Conservation (phyloP, 169 alveolate genomes). For the Eimeria maxima region DNA sequence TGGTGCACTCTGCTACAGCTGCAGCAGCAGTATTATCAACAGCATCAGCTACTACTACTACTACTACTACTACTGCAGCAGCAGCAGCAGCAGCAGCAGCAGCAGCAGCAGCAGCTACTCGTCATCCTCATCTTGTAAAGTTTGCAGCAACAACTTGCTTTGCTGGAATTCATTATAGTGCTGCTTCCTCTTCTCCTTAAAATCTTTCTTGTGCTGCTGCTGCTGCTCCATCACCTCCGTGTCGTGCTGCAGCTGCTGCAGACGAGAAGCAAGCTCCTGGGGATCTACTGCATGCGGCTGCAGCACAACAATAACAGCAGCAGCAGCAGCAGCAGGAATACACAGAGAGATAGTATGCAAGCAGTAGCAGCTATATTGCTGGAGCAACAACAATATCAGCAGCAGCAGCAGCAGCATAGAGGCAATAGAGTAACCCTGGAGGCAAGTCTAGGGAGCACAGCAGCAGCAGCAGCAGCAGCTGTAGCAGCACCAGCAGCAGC, state of each 20-base stretch:
- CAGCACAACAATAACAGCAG: too few species aligned
- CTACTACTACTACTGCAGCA: too few species aligned
- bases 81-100: background rate
- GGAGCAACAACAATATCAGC: too few species aligned
- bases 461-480: too few species aligned
- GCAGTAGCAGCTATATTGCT: too few species aligned
- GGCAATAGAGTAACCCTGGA: too few species aligned
- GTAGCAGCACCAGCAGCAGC: too few species aligned
- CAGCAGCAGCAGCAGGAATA: background rate
- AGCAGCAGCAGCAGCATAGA: too few species aligned
- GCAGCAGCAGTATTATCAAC: background rate
- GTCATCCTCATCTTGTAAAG: background rate
- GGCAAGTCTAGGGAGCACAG: too few species aligned
- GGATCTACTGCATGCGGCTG: background rate
- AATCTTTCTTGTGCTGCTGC: background rate
- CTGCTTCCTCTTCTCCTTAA: slow-evolving; percentile 13
- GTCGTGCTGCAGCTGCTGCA: slow-evolving; percentile 11
- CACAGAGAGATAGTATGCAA: background rate
- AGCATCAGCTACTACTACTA: too few species aligned
- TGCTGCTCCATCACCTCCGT: background rate
- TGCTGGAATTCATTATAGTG: slow-evolving; percentile 53
- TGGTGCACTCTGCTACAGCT: slow-evolving; percentile 13
- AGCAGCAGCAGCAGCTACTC: slow-evolving; percentile 10
- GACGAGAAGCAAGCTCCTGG: background rate
- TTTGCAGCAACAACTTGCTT: background rate